Conservation (phyloP, 2,329 filamentous ascomycete genomes). For the Trichophyton mentagrophytes region DNA sequence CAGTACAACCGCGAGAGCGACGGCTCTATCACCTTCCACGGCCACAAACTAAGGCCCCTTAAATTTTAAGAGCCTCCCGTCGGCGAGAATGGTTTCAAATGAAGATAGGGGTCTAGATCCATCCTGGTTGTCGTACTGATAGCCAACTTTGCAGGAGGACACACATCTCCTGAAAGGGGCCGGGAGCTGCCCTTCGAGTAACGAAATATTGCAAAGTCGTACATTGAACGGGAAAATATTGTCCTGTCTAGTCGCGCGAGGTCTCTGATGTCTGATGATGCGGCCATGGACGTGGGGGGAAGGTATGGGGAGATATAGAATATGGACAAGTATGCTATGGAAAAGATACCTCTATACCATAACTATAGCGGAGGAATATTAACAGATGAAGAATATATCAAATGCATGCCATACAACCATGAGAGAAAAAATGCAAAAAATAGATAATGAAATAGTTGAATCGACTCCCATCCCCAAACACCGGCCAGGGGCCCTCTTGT, state of each 20-base stretch:
- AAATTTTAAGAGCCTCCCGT: background rate
- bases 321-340: background rate
- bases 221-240: background rate
- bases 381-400: background rate
- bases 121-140: background rate
- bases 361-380: background rate
- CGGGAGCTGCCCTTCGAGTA: background rate
- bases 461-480: background rate
- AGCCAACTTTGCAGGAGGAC: background rate
- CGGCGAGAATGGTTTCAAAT: background rate
- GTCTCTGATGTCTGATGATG: background rate
- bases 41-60: background rate
- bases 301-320: background rate
- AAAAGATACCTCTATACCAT: background rate
- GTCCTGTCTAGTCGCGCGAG: background rate
- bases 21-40: background rate
- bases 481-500: background rate
- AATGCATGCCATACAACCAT: background rate
- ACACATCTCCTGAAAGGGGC: background rate
- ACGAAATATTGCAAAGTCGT: background rate
- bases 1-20: background rate
- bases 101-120: background rate
- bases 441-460: background rate
- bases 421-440: background rate
- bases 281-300: background rate